Percentiles rank a stretch among this genome's conserved stretches.
Evolutionary conservation across 768 basidiomycete genomes (phyloP).

Genomic region (Pleurotus ostreatus): DNA sequence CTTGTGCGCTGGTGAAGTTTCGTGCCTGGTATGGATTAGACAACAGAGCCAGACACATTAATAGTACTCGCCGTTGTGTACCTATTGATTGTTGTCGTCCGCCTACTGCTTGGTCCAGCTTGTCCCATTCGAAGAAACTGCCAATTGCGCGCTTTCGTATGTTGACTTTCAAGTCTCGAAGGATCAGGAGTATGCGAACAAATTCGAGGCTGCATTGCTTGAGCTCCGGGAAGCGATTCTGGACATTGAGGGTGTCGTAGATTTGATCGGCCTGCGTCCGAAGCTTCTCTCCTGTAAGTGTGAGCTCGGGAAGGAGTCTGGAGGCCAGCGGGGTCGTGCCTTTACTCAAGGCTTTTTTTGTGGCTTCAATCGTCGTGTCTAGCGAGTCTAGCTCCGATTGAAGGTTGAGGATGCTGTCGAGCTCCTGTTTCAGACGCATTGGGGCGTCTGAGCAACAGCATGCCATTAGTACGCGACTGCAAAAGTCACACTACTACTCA

Average conservation of each 20-base stretch:
- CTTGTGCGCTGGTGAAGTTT: conserved; percentile 29
- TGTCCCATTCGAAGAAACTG: conserved; percentile 35
- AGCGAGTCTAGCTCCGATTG: conserved; percentile 21
- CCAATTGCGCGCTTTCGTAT: conserved; percentile 28
- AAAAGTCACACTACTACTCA: conserved; percentile 16
- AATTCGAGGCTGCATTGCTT: conserved; percentile 18
- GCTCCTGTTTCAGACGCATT: conserved; percentile 24
- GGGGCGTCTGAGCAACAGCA: conserved; percentile 19
- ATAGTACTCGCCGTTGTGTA: neutral
- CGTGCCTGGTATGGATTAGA: conserved; percentile 22
- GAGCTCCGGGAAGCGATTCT: conserved; percentile 28
- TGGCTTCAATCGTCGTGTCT: conserved; percentile 18
- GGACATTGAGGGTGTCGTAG: conserved; percentile 30
- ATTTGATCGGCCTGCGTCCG: conserved; percentile 23
- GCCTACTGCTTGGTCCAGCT: conserved; percentile 27
- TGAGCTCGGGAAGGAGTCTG: conserved; percentile 15
- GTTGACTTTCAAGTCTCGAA: conserved; percentile 34
- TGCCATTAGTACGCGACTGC: too few species aligned
- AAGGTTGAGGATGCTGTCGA: conserved; percentile 24
- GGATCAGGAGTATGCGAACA: conserved; percentile 26
- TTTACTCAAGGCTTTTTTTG: conserved; percentile 8
- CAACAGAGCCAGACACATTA: neutral
- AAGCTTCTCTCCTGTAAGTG: conserved; percentile 16
- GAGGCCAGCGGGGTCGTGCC: conserved; percentile 3
- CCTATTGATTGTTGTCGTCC: conserved; percentile 27